These are phyloP conservation scores for Atalantia buxifolia DNA, from an alignment of 345 rosid species.

Conservation along the genomic window DNA sequence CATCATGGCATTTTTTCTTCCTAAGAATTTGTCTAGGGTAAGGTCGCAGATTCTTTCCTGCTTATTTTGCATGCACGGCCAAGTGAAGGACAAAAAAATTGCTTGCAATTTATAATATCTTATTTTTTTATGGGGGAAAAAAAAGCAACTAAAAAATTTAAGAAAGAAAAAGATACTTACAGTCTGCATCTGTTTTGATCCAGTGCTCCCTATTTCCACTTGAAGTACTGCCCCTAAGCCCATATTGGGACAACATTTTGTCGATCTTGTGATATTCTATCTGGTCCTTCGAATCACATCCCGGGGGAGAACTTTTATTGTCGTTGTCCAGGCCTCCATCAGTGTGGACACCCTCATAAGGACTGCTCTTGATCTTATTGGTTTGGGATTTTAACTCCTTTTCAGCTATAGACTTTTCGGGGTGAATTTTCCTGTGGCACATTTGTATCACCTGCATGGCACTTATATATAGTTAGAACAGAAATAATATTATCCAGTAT, in stretches of 20 bases:
- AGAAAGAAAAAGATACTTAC: slow-evolving; percentile 46
- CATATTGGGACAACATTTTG: slow-evolving; percentile 35
- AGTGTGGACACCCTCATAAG: slow-evolving; percentile 12
- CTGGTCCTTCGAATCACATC: slow-evolving; percentile 28
- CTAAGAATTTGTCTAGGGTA: neutral
- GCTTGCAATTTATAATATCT: neutral
- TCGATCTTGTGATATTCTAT: slow-evolving; percentile 24
- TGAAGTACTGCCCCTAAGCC: slow-evolving; percentile 29
- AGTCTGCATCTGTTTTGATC: slow-evolving; percentile 92
- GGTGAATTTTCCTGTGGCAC: slow-evolving; percentile 73
- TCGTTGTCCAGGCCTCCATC: slow-evolving; percentile 26
- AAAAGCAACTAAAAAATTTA: too few relatives aligned
- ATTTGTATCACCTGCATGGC: slow-evolving; percentile 63
- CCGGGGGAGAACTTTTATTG: slow-evolving; percentile 23
- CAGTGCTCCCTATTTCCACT: slow-evolving; percentile 59
- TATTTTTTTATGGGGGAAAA: too few relatives aligned
- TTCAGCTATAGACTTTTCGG: slow-evolving; percentile 44
- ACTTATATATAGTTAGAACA: slow-evolving; percentile 5
- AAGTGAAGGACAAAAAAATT: neutral
- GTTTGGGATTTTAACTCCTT: slow-evolving; percentile 20
- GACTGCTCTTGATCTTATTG: slow-evolving; percentile 23
- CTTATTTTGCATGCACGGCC: neutral
- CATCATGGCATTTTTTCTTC: neutral
- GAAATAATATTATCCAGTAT: neutral
- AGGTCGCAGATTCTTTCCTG: neutral